These are phyloP conservation scores for Fulvia fulva DNA, from an alignment of 2,329 filamentous ascomycete species.

Conservation along the genomic window DNA sequence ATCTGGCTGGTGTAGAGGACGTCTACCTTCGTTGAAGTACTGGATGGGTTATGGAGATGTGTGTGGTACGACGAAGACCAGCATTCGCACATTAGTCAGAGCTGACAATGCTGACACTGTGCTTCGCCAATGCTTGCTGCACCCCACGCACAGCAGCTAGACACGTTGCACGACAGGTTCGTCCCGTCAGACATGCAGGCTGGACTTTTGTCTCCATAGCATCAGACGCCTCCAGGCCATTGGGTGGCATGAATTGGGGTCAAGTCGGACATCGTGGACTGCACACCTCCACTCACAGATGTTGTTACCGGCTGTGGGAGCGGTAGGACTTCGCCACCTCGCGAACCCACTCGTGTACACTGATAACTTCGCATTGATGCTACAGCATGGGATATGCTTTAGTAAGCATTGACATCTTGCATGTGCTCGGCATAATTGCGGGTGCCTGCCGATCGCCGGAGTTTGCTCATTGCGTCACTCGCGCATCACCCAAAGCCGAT, in stretches of 20 bases:
- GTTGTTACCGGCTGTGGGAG: neutral
- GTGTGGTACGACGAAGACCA: neutral
- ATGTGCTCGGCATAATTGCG: neutral
- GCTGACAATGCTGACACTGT: neutral
- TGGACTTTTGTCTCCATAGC: too few species aligned
- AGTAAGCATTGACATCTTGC: neutral
- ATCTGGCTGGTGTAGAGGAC: slow-evolving; percentile 17
- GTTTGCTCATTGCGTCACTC: neutral
- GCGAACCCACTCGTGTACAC: neutral
- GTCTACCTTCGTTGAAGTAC: slow-evolving; percentile 22
- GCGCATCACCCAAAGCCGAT: neutral
- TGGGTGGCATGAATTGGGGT: too few species aligned
- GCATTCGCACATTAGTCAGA: neutral
- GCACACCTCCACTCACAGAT: too few species aligned
- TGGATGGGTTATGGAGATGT: too few species aligned
- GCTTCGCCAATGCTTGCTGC: neutral
- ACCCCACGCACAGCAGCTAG: neutral
- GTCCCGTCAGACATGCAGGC: neutral
- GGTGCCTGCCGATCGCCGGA: neutral
- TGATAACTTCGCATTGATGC: neutral
- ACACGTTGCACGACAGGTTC: neutral
- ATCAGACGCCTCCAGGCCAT: too few species aligned
- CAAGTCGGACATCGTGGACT: too few species aligned
- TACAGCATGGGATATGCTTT: neutral
- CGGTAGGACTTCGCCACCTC: neutral